Percentiles rank a stretch among this genome's conserved stretches.
Conservation (phyloP, 1,284 basidiomycete species). For the Veloboletus limbatus region DNA sequence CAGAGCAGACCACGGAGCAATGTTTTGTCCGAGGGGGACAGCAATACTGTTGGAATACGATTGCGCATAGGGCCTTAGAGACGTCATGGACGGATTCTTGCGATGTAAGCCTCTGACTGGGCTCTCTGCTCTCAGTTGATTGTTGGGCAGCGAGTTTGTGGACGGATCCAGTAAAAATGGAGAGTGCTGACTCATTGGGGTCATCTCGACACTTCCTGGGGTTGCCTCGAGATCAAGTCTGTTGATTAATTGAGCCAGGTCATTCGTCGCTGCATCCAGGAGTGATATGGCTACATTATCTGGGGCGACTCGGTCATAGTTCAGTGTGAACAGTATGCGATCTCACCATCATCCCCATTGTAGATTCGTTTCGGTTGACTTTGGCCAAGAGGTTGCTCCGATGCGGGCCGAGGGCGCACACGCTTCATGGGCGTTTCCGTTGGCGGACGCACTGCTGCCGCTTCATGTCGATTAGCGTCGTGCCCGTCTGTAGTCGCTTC, state of each 20-base stretch:
- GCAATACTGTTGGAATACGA: slow-evolving; percentile 34
- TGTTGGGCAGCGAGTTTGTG: not conserved
- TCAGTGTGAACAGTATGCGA: slow-evolving; percentile 7
- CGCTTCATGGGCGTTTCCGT: slow-evolving; percentile 51
- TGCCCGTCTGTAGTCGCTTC: slow-evolving; percentile 54
- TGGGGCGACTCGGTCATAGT: slow-evolving; percentile 12
- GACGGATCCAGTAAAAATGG: slow-evolving; percentile 9
- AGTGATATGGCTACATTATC: slow-evolving; percentile 60
- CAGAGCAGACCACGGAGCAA: slow-evolving; percentile 59
- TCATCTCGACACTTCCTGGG: slow-evolving; percentile 51
- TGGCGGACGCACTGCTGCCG: not conserved
- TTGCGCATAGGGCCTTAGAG: slow-evolving; percentile 60
- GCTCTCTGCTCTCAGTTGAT: slow-evolving; percentile 34
- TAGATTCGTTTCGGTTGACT: slow-evolving; percentile 49
- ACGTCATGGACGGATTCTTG: slow-evolving; percentile 49
- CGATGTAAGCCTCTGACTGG: slow-evolving; percentile 39
- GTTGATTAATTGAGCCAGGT: slow-evolving; percentile 72
- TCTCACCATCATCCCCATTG: slow-evolving; percentile 47
- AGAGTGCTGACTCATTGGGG: slow-evolving; percentile 37
- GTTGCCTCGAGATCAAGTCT: slow-evolving; percentile 72
- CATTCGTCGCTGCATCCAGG: slow-evolving; percentile 72
- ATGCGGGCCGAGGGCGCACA: slow-evolving; percentile 53
- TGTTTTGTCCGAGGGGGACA: slow-evolving; percentile 51
- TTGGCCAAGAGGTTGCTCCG: slow-evolving; percentile 58
- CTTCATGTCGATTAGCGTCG: slow-evolving; percentile 29